Conservation (phyloP, 768 basidiomycete genomes). For the Lactarius sanguifluus region DNA sequence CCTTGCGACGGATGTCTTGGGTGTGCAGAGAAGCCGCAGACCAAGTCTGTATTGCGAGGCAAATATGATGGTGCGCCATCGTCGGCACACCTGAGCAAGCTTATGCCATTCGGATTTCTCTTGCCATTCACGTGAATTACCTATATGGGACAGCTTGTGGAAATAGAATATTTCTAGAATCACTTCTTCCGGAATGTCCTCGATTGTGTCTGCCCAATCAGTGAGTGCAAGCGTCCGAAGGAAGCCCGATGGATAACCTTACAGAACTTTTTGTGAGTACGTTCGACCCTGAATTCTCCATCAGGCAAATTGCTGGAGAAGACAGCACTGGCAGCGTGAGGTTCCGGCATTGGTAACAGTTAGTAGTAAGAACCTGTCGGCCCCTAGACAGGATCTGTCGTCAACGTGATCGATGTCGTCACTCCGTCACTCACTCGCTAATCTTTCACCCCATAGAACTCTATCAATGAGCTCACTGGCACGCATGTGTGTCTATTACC, state of each 20-base stretch:
- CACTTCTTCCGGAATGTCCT: constrained; percentile 9
- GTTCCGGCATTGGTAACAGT: background rate
- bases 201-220: background rate
- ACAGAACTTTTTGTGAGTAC: background rate
- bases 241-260: background rate
- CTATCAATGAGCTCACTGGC: too few species aligned
- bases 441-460: too few species aligned
- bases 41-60: constrained; percentile 5
- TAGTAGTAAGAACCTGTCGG: too few species aligned
- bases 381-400: too few species aligned
- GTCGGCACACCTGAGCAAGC: constrained; percentile 8
- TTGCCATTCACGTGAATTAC: background rate
- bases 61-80: constrained; percentile 6
- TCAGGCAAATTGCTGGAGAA: background rate
- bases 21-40: constrained; percentile 15
- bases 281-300: background rate
- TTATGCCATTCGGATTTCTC: background rate
- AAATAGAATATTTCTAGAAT: constrained; percentile 7
- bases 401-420: too few species aligned
- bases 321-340: background rate
- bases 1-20: background rate
- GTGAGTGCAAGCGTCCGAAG: background rate
- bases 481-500: too few species aligned
- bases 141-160: background rate
- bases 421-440: too few species aligned